These are phyloP conservation scores for Heliamphora exappendiculata DNA, from an alignment of 148 eudicot species.

Conservation along the genomic window DNA sequence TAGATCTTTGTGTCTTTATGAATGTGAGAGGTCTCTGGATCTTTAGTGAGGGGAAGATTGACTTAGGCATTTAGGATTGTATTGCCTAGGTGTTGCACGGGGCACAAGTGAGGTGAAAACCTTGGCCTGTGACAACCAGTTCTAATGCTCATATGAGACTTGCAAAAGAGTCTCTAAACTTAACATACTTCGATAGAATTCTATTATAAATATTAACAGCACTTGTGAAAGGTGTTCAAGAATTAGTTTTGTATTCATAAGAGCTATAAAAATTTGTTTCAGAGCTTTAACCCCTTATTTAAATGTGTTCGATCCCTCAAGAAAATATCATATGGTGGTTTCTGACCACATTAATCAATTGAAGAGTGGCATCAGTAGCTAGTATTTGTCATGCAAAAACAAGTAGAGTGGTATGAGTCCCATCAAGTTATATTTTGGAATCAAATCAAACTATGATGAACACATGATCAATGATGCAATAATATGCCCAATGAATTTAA, in stretches of 20 bases:
- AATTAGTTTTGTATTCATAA: not conserved
- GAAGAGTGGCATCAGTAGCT: not conserved
- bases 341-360: not conserved
- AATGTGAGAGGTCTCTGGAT: no score
- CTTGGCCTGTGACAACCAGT: no score
- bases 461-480: not conserved
- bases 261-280: not conserved
- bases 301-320: not conserved
- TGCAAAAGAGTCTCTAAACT: no score
- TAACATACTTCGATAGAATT: no score
- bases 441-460: not conserved
- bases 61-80: no score
- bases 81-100: no score
- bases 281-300: no score
- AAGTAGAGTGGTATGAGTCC: not conserved
- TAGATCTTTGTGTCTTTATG: no score
- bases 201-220: not conserved
- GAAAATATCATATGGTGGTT: not conserved
- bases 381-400: not conserved
- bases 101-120: no score
- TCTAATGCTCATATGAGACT: no score
- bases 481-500: not conserved
- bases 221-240: constrained; percentile 1
- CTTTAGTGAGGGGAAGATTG: no score
- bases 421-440: not conserved